Conservation (phyloP, 2,329 filamentous ascomycete genomes). For the Talaromyces verruculosus region DNA sequence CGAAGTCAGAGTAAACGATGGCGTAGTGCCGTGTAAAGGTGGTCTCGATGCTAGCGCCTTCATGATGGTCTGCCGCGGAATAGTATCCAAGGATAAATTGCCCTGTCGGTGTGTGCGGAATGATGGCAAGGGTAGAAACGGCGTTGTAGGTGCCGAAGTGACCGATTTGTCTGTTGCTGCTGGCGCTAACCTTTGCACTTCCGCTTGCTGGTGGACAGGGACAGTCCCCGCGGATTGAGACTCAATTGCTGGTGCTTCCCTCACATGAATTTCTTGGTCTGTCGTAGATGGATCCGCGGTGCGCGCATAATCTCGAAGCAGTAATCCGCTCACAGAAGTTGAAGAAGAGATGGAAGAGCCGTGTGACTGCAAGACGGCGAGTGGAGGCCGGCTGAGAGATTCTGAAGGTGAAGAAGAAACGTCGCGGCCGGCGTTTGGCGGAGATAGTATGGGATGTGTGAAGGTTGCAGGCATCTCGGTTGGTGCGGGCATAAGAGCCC, state of each 20-base stretch:
- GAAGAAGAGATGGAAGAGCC: constrained; percentile 18
- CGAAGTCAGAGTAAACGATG: constrained; percentile 61
- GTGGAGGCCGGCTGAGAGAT: constrained; percentile 4
- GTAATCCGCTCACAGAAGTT: constrained; percentile 33
- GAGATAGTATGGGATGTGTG: constrained; percentile 20
- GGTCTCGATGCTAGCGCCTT: constrained; percentile 71
- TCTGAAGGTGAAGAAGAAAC: constrained; percentile 16
- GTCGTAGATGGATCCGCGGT: constrained; percentile 46
- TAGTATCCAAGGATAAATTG: constrained; percentile 61
- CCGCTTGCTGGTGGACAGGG: constrained; percentile 19
- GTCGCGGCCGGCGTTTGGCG: constrained; percentile 16
- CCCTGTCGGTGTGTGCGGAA: constrained; percentile 49
- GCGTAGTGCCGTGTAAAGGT: constrained; percentile 52
- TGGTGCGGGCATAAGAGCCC: constrained; percentile 12
- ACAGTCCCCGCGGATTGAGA: constrained; percentile 25
- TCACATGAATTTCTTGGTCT: constrained; percentile 34
- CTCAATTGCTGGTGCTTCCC: constrained; percentile 22
- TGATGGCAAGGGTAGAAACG: constrained; percentile 37
- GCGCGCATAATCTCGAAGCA: constrained; percentile 46
- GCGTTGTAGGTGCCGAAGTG: constrained; percentile 29
- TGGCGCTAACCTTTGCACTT: constrained; percentile 25
- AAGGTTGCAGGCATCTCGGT: constrained; percentile 10
- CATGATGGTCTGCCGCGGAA: constrained; percentile 78
- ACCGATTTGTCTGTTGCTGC: constrained; percentile 25
- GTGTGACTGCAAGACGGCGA: constrained; percentile 9